A percentile compares a stretch with the other conserved stretches of the same genome.
phyloP scores from a whole-genome alignment of 768 basidiomycete species.

The Leccinum subgranulosum region DNA sequence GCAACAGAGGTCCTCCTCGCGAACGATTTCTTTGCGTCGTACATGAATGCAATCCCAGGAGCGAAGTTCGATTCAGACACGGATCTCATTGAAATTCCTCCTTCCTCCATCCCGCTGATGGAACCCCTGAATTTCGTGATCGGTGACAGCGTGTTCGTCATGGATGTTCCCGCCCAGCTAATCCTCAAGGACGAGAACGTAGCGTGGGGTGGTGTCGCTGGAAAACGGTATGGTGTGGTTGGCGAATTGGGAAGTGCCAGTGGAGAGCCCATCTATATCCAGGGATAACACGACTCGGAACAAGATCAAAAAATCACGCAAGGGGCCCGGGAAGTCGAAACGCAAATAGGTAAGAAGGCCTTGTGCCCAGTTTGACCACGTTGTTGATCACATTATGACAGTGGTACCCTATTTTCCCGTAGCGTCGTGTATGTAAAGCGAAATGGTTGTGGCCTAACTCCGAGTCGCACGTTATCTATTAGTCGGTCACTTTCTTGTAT shows the following conservation, averaged over 20 bases:
- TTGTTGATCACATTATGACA: too few species aligned
- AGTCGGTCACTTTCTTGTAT: too few species aligned
- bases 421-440: too few species aligned
- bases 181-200: background rate
- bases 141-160: background rate
- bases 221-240: background rate
- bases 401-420: too few species aligned
- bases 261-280: background rate
- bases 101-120: conserved; percentile 6
- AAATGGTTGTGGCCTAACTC: too few species aligned
- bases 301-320: too few species aligned
- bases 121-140: conserved; percentile 9
- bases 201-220: background rate
- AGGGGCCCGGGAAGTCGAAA: too few species aligned
- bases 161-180: background rate
- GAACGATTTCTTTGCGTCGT: conserved; percentile 7
- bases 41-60: conserved; percentile 13
- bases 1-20: conserved; percentile 9
- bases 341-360: too few species aligned
- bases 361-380: too few species aligned
- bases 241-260: background rate
- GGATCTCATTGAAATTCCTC: conserved; percentile 12
- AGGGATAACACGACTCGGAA: too few species aligned
- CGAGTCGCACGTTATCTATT: too few species aligned
- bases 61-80: background rate